phyloP scores from a whole-genome alignment of 1,284 basidiomycete genomes.

The Puccinia novopanici region DNA sequence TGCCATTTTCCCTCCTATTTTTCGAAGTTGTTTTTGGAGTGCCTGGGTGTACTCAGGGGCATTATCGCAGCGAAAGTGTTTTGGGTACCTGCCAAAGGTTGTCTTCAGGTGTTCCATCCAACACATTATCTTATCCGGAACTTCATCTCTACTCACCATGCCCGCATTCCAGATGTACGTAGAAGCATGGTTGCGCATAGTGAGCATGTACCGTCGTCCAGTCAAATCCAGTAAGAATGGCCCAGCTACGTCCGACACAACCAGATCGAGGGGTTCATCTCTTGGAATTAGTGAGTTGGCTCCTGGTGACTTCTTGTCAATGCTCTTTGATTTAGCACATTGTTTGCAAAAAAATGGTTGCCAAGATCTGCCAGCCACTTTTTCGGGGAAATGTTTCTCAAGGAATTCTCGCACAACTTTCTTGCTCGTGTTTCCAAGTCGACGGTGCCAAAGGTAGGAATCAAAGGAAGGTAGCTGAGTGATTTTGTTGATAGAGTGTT shows the following conservation, averaged over 20 bases:
- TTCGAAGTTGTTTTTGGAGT: not conserved
- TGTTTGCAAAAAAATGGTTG: slow-evolving; percentile 9
- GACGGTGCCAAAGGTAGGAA: slow-evolving; percentile 3
- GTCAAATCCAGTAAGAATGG: no score
- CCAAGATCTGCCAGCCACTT: not conserved
- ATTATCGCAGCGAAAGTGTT: no score
- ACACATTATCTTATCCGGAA: no score
- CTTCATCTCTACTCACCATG: no score
- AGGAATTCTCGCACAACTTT: not conserved
- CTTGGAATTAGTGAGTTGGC: not conserved
- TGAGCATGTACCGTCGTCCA: not conserved
- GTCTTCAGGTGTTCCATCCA: no score
- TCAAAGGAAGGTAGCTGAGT: not conserved
- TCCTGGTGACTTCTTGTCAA: not conserved
- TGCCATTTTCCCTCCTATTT: not conserved
- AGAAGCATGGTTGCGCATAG: no score
- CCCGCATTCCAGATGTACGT: slow-evolving; percentile 7
- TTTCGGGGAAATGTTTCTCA: not conserved
- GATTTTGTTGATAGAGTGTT: not conserved
- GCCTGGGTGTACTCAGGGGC: not conserved
- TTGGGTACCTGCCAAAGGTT: no score
- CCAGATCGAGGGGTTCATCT: no score
- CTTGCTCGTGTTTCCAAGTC: slow-evolving; percentile 3
- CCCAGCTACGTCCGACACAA: no score
- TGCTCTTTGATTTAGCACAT: slow-evolving; percentile 1